Percentiles rank a stretch among this genome's conserved stretches.
These are phyloP conservation scores for Funneliformis geosporum DNA, from an alignment of 192 early-diverging fungal genomes.

Conservation along the genomic window DNA sequence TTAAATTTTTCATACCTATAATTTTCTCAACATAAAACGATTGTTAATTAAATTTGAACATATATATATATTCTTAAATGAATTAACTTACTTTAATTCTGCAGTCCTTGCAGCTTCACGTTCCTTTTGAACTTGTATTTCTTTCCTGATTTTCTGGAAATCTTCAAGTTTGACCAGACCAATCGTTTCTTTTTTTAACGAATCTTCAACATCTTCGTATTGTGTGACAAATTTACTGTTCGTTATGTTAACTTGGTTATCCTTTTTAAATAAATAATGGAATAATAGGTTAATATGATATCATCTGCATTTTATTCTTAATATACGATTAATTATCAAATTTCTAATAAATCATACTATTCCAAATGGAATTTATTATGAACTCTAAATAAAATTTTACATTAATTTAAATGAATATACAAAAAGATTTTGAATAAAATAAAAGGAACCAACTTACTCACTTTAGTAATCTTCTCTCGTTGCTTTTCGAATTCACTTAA, in stretches of 20 bases:
- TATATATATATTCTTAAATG: background rate
- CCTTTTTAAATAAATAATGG: slow-evolving; percentile 39
- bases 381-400: too few species aligned
- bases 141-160: slow-evolving; percentile 81
- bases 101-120: slow-evolving; percentile 69
- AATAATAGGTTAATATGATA: background rate
- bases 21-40: background rate
- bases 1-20: slow-evolving; percentile 53
- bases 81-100: slow-evolving; percentile 29
- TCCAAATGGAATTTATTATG: too few species aligned
- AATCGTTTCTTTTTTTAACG: slow-evolving; percentile 85
- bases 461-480: slow-evolving; percentile 71
- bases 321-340: too few species aligned
- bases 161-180: slow-evolving; percentile 89
- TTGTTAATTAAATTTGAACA: background rate
- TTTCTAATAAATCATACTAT: too few species aligned
- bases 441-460: slow-evolving; percentile 17
- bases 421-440: background rate
- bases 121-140: slow-evolving; percentile 80
- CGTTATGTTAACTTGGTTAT: slow-evolving; percentile 67
- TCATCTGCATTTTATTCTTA: background rate
- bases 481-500: slow-evolving; percentile 70
- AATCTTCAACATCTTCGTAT: slow-evolving; percentile 74
- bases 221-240: slow-evolving; percentile 80
- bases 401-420: too few species aligned